Evolutionary conservation across 2,329 filamentous ascomycete genomes (phyloP).

Genomic region (Trichoderma afroharzianum): DNA sequence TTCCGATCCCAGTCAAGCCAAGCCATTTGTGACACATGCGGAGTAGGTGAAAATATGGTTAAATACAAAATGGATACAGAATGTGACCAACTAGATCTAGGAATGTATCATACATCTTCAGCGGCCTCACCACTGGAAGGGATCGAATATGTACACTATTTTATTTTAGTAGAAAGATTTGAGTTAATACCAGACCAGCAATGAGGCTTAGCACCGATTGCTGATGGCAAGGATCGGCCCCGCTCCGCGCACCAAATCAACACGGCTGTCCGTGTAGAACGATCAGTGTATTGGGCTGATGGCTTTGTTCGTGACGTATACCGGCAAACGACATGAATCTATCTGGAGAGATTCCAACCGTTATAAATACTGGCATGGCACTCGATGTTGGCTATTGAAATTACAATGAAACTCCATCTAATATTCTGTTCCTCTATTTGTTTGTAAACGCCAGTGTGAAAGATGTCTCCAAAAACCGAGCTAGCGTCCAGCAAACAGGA

Average conservation of each 20-base stretch:
- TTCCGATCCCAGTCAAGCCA: not conserved
- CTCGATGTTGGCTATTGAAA: not conserved
- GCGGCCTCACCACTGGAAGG: not conserved
- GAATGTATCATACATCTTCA: not conserved
- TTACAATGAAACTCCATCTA: not conserved
- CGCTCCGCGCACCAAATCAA: not conserved
- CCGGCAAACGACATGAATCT: not conserved
- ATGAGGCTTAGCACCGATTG: not conserved
- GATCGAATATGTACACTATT: not conserved
- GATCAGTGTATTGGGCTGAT: not conserved
- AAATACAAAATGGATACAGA: not conserved
- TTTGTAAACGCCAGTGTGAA: not conserved
- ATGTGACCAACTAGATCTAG: not conserved
- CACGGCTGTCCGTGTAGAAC: not conserved
- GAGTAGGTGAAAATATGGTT: not conserved
- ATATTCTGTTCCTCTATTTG: not conserved
- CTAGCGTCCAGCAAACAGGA: not conserved
- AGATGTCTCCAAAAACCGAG: not conserved
- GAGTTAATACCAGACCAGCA: not conserved
- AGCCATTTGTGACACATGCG: not conserved
- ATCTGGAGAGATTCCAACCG: not conserved
- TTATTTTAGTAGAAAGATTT: not conserved
- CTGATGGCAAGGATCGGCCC: not conserved
- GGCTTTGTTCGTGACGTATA: not conserved
- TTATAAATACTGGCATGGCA: not conserved